Percentiles rank a stretch among this genome's conserved stretches.
Conservation (phyloP, 2,329 filamentous ascomycete species). For the Pseudogymnoascus sp. region DNA sequence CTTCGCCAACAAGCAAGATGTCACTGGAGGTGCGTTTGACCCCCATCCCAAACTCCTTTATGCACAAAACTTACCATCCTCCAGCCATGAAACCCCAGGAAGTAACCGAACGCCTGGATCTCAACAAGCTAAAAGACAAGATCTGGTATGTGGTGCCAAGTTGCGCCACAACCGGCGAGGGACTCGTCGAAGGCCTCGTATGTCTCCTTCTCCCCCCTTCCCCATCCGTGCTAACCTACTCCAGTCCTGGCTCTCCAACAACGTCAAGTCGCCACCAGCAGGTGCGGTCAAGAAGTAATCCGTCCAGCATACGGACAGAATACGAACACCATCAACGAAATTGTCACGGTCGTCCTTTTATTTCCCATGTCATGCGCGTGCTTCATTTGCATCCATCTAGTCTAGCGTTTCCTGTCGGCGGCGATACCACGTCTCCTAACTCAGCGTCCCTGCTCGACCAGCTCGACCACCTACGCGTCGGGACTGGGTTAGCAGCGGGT, state of each 20-base stretch:
- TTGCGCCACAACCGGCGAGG: slow-evolving; percentile 73
- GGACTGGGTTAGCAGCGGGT: too few species aligned
- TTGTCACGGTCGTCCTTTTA: neutral
- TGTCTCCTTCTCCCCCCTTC: slow-evolving; percentile 22
- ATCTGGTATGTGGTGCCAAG: slow-evolving; percentile 80
- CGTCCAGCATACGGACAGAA: neutral
- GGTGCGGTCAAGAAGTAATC: slow-evolving; percentile 20
- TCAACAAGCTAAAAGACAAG: slow-evolving; percentile 72
- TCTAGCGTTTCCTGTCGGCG: slow-evolving; percentile 9
- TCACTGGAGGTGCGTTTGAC: slow-evolving; percentile 58
- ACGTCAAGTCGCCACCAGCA: slow-evolving; percentile 58
- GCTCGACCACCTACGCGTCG: neutral
- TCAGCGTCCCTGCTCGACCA: neutral
- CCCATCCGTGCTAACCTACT: neutral
- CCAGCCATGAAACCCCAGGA: slow-evolving; percentile 71
- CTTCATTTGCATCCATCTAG: neutral
- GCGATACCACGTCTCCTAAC: slow-evolving; percentile 1
- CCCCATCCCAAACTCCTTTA: slow-evolving; percentile 1
- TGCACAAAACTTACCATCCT: slow-evolving; percentile 7
- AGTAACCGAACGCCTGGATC: slow-evolving; percentile 68
- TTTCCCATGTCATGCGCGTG: neutral
- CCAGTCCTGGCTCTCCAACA: slow-evolving; percentile 71
- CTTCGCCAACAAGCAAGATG: slow-evolving; percentile 98
- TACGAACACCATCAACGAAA: neutral
- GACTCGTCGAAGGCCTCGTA: slow-evolving; percentile 70